Conservation (phyloP, 345 rosid species). For the Salix arbutifolia region DNA sequence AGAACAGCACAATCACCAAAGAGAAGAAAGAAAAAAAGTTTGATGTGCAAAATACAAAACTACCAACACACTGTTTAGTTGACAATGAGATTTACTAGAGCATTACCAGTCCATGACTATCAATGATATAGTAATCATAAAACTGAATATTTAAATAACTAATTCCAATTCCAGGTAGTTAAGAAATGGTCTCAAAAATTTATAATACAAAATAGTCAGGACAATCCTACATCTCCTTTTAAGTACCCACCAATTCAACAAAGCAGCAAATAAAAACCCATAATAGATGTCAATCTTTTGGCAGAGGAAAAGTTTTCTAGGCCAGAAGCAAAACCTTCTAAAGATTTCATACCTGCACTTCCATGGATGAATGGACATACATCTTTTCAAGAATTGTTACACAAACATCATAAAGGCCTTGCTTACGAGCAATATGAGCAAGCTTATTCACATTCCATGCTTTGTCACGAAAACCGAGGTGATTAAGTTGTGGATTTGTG, state of each 20-base stretch:
- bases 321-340: background rate
- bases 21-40: background rate
- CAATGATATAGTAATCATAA: background rate
- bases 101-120: background rate
- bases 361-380: slow-evolving; percentile 98
- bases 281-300: background rate
- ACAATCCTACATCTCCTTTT: background rate
- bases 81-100: background rate
- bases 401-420: slow-evolving; percentile 94
- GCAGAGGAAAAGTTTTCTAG: background rate
- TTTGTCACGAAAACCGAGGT: slow-evolving; percentile 96
- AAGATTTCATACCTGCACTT: slow-evolving; percentile 71
- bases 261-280: background rate
- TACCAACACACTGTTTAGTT: background rate
- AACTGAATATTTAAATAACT: background rate
- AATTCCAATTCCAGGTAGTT: too few species aligned
- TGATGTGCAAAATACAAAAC: background rate
- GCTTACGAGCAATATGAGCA: slow-evolving; percentile 93
- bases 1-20: background rate
- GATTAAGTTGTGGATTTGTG: slow-evolving; percentile 81
- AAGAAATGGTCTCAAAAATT: background rate
- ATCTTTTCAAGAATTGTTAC: slow-evolving; percentile 87
- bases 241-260: background rate
- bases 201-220: background rate
- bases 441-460: slow-evolving; percentile 99